These are phyloP conservation scores for Colletotrichum falcatum DNA, from an alignment of 2,329 filamentous ascomycete genomes.

Conservation along the genomic window DNA sequence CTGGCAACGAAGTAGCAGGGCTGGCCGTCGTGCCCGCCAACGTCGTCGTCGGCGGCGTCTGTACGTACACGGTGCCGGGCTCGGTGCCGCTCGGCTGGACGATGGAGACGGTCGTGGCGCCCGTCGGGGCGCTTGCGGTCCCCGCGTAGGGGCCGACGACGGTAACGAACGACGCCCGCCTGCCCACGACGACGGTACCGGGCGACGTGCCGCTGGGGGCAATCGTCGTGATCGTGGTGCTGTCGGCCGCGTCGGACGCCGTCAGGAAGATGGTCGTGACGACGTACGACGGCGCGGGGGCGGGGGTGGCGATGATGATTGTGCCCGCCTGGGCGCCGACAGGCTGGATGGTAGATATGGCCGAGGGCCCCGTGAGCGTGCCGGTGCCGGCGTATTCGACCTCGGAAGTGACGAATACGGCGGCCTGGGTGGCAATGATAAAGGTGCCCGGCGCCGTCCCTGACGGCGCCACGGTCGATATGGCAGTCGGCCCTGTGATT, in stretches of 20 bases:
- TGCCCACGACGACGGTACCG: constrained; percentile 21
- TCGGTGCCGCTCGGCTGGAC: constrained; percentile 23
- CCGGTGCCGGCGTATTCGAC: constrained; percentile 17
- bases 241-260: not conserved
- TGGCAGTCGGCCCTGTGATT: constrained; percentile 20
- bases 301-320: constrained; percentile 15
- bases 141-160: constrained; percentile 23
- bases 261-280: constrained; percentile 31
- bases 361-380: constrained; percentile 8
- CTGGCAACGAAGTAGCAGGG: not conserved
- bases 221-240: constrained; percentile 16
- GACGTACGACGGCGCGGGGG: constrained; percentile 4
- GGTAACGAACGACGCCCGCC: constrained; percentile 19
- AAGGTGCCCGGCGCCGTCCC: constrained; percentile 30
- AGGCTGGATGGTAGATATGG: constrained; percentile 20
- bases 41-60: constrained; percentile 14
- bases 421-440: constrained; percentile 25
- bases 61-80: constrained; percentile 22
- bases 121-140: not conserved
- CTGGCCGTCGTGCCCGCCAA: not conserved
- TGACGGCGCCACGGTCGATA: constrained; percentile 28
- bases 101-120: constrained; percentile 23
- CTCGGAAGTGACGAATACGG: constrained; percentile 30
- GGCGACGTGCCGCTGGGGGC: constrained; percentile 8
- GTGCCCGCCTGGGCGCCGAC: constrained; percentile 29